Conservation (phyloP, 495 filamentous ascomycete genomes). For the Daldinia caldariorum region DNA sequence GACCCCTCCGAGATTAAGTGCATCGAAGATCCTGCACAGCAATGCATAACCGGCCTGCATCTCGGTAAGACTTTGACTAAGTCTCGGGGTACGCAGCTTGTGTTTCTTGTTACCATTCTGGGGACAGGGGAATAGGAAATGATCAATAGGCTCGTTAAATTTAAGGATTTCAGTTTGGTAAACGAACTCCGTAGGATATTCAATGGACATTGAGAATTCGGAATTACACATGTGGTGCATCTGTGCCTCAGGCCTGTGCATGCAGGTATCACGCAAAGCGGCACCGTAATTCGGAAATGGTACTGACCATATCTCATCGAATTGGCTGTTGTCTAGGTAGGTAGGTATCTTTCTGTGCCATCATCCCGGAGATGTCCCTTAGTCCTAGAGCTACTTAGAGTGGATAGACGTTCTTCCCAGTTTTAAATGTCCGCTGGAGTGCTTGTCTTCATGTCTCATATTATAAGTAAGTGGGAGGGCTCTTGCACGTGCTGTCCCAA, state of each 20-base stretch:
- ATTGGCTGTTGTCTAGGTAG: not conserved
- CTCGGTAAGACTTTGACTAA: slow-evolving; percentile 18
- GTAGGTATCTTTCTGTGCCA: not conserved
- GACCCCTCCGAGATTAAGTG: slow-evolving; percentile 42
- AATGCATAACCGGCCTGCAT: slow-evolving; percentile 27
- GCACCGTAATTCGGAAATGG: not conserved
- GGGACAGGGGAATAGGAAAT: slow-evolving; percentile 1
- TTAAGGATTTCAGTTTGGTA: not conserved
- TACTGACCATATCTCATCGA: not conserved
- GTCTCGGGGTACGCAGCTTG: slow-evolving; percentile 10
- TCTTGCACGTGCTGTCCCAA: slow-evolving; percentile 30
- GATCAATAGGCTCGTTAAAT: slow-evolving; percentile 2
- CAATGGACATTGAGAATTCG: not conserved
- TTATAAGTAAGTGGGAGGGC: not conserved
- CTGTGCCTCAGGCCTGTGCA: not conserved
- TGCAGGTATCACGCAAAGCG: not conserved
- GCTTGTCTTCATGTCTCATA: slow-evolving; percentile 13
- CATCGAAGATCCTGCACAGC: slow-evolving; percentile 32
- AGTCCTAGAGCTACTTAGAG: not conserved
- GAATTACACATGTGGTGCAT: not conserved
- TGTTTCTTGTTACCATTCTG: slow-evolving; percentile 18
- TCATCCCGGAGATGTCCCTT: not conserved
- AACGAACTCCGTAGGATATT: not conserved
- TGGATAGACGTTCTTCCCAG: slow-evolving; percentile 9
- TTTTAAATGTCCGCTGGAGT: slow-evolving; percentile 13